A percentile compares a stretch with the other conserved stretches of the same genome.
phyloP scores from a whole-genome alignment of 1,284 basidiomycete genomes.

The Ceratobasidium sp. region DNA sequence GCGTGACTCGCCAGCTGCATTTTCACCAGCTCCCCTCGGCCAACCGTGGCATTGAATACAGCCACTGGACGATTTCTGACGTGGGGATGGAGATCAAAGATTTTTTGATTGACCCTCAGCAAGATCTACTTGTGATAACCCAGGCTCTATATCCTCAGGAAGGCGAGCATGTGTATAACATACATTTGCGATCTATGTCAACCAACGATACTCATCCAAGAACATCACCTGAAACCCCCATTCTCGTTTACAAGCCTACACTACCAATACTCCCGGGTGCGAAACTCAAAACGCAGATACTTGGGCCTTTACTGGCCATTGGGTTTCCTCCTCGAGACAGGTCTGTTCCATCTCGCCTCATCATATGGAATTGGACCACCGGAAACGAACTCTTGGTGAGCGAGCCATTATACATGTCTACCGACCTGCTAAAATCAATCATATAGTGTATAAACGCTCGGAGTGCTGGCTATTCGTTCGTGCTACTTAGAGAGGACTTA shows the following conservation, averaged over 20 bases:
- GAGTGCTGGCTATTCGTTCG: not conserved
- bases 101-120: slow-evolving; percentile 14
- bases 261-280: too few relatives aligned
- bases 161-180: too few relatives aligned
- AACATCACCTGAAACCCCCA: not conserved
- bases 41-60: slow-evolving; percentile 13
- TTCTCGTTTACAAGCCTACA: not conserved
- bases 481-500: slow-evolving; percentile 23
- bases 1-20: slow-evolving; percentile 2
- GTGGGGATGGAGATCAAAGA: not conserved
- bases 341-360: too few relatives aligned
- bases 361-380: too few relatives aligned
- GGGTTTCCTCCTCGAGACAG: too few relatives aligned
- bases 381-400: too few relatives aligned
- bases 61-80: slow-evolving; percentile 14
- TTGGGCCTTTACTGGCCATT: too few relatives aligned
- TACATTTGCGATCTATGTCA: not conserved
- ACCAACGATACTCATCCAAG: not conserved
- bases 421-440: not conserved
- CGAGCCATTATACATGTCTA: not conserved
- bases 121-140: slow-evolving; percentile 16
- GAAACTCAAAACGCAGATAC: too few relatives aligned
- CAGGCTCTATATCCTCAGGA: not conserved
- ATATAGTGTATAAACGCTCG: too few relatives aligned
- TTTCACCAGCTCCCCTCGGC: slow-evolving; percentile 27